These are phyloP conservation scores for Alternaria sp. DNA, from an alignment of 2,329 filamentous ascomycete species.

Conservation along the genomic window DNA sequence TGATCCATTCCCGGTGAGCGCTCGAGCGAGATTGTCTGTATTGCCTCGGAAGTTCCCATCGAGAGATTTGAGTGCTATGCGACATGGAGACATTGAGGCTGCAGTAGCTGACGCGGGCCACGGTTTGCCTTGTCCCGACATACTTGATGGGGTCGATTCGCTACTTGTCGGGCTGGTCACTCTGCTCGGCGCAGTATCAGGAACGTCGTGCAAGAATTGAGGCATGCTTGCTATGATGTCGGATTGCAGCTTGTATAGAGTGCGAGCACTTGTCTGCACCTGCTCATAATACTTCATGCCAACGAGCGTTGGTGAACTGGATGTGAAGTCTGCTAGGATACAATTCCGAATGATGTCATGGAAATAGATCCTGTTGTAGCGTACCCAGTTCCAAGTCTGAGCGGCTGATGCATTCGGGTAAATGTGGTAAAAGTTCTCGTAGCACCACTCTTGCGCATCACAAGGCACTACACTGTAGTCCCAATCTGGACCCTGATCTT, in stretches of 20 bases:
- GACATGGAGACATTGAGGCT: neutral
- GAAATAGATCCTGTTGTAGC: conserved; percentile 46
- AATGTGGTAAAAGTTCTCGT: conserved; percentile 43
- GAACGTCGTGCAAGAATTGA: conserved; percentile 47
- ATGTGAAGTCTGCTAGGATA: conserved; percentile 38
- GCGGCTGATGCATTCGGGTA: conserved; percentile 40
- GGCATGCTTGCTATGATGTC: conserved; percentile 49
- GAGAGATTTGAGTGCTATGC: conserved; percentile 22
- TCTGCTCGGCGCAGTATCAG: conserved; percentile 23
- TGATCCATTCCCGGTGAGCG: conserved; percentile 7
- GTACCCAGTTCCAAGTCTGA: conserved; percentile 48
- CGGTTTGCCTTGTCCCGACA: neutral
- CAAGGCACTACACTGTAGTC: conserved; percentile 32
- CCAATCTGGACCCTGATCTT: conserved; percentile 32
- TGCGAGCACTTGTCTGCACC: conserved; percentile 35
- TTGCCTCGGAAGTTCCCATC: conserved; percentile 36
- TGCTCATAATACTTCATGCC: conserved; percentile 30
- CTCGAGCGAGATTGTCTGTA: neutral
- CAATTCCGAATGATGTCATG: conserved; percentile 49
- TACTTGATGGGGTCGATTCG: neutral
- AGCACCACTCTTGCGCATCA: conserved; percentile 24
- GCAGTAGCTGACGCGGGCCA: neutral
- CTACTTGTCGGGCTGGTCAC: neutral
- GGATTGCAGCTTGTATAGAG: conserved; percentile 38
- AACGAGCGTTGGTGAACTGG: conserved; percentile 38